phyloP scores from a whole-genome alignment of 2,329 filamentous ascomycete genomes.

The Alternaria conjuncta region DNA sequence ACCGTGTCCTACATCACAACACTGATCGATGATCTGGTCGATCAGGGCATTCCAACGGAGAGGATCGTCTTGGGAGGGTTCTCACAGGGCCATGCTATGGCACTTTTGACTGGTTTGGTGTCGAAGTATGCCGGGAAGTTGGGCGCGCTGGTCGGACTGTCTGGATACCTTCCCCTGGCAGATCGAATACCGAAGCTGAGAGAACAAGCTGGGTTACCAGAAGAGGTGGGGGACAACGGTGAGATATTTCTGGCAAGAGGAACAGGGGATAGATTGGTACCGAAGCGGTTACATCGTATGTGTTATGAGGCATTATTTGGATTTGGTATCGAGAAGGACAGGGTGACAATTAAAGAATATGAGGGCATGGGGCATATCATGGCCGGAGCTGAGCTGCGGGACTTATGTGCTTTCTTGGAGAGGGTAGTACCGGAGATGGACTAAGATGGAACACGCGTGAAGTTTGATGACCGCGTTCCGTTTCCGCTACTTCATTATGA shows the following conservation, averaged over 20 bases:
- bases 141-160: constrained; percentile 52
- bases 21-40: constrained; percentile 52
- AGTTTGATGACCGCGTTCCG: not conserved
- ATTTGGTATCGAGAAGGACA: constrained; percentile 49
- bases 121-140: constrained; percentile 52
- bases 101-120: constrained; percentile 52
- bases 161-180: constrained; percentile 56
- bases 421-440: constrained; percentile 44
- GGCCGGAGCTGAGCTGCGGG: constrained; percentile 52
- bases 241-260: constrained; percentile 57
- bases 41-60: constrained; percentile 50
- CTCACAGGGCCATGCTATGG: constrained; percentile 57
- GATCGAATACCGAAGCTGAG: constrained; percentile 50
- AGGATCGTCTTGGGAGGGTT: constrained; percentile 58
- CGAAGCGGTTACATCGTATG: constrained; percentile 51
- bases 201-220: constrained; percentile 44
- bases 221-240: constrained; percentile 43
- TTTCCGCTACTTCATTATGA: constrained; percentile 7
- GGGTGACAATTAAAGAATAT: constrained; percentile 54
- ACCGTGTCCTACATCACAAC: constrained; percentile 51
- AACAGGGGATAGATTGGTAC: constrained; percentile 56
- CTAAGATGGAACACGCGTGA: not conserved
- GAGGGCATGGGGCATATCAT: constrained; percentile 57
- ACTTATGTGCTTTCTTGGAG: constrained; percentile 55
- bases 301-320: constrained; percentile 51